Evolutionary conservation across 352 stramenopile genomes (phyloP).

Genomic region (Aphanomyces astaci): DNA sequence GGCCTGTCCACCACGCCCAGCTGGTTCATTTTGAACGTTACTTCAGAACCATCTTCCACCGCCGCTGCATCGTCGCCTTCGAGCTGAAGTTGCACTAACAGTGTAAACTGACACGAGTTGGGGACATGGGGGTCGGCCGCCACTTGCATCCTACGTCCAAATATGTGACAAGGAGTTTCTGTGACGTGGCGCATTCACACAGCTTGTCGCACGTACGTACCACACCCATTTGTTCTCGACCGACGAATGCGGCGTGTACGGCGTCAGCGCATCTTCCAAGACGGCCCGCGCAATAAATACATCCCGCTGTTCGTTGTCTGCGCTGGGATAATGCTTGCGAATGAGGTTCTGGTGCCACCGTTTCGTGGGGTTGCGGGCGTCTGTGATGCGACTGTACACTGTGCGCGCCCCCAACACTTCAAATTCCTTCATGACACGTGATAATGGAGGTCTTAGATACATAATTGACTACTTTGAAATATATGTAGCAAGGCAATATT

Average conservation of each 20-base stretch:
- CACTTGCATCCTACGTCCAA: neutral
- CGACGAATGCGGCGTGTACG: neutral
- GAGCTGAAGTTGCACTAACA: neutral
- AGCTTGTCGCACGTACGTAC: neutral
- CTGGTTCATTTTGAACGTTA: no score
- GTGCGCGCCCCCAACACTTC: neutral
- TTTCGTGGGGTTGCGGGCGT: neutral
- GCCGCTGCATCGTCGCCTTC: no score
- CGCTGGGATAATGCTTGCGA: neutral
- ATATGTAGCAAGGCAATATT: neutral
- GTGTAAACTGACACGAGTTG: neutral
- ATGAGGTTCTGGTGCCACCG: constrained; percentile 1
- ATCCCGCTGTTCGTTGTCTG: neutral
- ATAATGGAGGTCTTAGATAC: neutral
- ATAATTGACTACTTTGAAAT: neutral
- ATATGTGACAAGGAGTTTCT: neutral
- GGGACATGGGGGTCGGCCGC: no score
- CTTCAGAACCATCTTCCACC: no score
- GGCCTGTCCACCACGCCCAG: no score
- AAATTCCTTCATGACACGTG: neutral
- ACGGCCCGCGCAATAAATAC: neutral
- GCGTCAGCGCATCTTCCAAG: neutral
- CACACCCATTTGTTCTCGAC: neutral
- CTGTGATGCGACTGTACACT: neutral
- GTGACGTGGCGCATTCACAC: neutral